Conservation (phyloP, 352 stramenopile genomes). For the Aphanomyces astaci region DNA sequence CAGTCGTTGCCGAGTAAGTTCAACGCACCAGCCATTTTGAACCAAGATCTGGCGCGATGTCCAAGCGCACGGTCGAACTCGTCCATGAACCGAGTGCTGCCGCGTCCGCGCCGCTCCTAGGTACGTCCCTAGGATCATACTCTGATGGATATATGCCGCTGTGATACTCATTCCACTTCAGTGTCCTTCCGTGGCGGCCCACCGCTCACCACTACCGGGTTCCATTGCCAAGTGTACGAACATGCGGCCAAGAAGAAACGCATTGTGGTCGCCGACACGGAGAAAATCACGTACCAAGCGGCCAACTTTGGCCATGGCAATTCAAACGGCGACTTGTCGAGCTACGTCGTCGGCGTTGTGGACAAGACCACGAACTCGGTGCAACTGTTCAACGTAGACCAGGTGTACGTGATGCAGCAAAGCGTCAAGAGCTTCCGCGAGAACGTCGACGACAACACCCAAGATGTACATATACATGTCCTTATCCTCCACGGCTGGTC, state of each 20-base stretch:
- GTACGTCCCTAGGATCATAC: neutral
- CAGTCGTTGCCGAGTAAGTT: slow-evolving; percentile 12
- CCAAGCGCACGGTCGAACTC: slow-evolving; percentile 21
- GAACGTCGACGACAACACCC: slow-evolving; percentile 26
- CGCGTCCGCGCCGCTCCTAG: slow-evolving; percentile 16
- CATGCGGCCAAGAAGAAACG: slow-evolving; percentile 73
- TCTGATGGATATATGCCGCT: neutral
- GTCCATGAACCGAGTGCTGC: slow-evolving; percentile 4
- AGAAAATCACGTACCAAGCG: slow-evolving; percentile 77
- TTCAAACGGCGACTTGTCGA: slow-evolving; percentile 54
- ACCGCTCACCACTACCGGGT: slow-evolving; percentile 44
- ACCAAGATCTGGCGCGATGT: slow-evolving; percentile 16
- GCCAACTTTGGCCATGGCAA: slow-evolving; percentile 80
- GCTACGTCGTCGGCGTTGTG: slow-evolving; percentile 67
- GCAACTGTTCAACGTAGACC: slow-evolving; percentile 63
- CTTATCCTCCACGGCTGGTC: neutral
- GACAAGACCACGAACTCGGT: slow-evolving; percentile 69
- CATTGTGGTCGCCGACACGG: slow-evolving; percentile 61
- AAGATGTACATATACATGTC: slow-evolving; percentile 48
- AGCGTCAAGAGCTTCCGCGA: slow-evolving; percentile 48
- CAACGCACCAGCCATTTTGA: slow-evolving; percentile 6
- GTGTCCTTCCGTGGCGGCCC: slow-evolving; percentile 77
- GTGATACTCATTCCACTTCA: slow-evolving; percentile 19
- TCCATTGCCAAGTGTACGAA: slow-evolving; percentile 76
- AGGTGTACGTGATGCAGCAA: slow-evolving; percentile 85